phyloP scores from a whole-genome alignment of 1,284 basidiomycete species.

The Ceratobasidium papillatum region DNA sequence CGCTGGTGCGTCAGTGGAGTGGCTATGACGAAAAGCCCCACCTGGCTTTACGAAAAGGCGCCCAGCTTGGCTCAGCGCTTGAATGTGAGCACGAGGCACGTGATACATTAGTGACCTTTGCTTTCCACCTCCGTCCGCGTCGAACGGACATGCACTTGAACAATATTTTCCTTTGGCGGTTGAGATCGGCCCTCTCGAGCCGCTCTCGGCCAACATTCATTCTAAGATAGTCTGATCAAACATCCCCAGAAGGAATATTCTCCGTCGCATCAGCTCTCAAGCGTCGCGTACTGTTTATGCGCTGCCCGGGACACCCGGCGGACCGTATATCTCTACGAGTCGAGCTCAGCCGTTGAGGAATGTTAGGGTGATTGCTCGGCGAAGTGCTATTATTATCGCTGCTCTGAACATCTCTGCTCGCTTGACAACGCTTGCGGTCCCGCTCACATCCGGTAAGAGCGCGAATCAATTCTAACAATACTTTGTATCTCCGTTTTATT shows the following conservation, averaged over 20 bases:
- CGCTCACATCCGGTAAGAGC: neutral
- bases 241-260: neutral
- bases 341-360: neutral
- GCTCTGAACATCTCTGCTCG: neutral
- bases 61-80: neutral
- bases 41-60: neutral
- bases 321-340: neutral
- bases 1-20: neutral
- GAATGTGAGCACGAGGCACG: neutral
- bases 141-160: neutral
- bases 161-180: neutral
- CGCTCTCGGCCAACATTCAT: neutral
- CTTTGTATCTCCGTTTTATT: neutral
- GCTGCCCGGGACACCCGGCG: neutral
- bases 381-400: neutral
- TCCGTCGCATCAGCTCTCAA: neutral
- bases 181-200: neutral
- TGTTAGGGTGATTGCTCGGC: neutral
- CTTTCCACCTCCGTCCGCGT: neutral
- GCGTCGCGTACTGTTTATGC: constrained; percentile 1
- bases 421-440: constrained; percentile 1
- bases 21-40: neutral
- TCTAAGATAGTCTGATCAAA: neutral
- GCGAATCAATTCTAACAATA: neutral
- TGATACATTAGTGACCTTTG: neutral